Base-by-base conservation (phyloP, 331 rosid genomes). In the Prunus yedoensis region DNA sequence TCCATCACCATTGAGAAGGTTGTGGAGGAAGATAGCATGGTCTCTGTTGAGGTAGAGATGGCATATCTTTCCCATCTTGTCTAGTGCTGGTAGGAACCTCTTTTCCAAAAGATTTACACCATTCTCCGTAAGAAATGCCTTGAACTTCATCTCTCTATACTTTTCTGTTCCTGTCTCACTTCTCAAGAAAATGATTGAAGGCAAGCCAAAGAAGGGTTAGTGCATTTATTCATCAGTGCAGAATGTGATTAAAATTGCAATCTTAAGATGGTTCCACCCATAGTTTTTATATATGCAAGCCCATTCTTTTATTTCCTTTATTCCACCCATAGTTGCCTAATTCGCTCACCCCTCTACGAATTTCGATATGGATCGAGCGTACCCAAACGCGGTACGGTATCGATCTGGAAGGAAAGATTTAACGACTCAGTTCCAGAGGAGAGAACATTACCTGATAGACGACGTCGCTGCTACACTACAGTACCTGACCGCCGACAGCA, bases 1-100 rank as follows among this genome's bases (percentile, higher is more conserved):
- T 66, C 94, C 96, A 30, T 89, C 90, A n/a, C 90, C 91, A 60
- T 86, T 90, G 77, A 90, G 97, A 65, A 93, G 96, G 76, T 93
- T 90, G 81, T 93, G 96, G 80, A 93, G 90, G 88, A 93, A 90
- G 61, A 88, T 77, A 9, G 90, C 84, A 77, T 86, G 89, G 73
- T 91, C 94, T 49, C 78, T 82, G 3, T 96, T 90, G 63, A 93
- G 84, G 78, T 80, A 88, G 46, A 93, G 80, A 66, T 87, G 93
- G 80, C 93, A 93, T 16, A 71, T 62, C 78, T 89, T 90, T 0
- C 94, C 90, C 82, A 84, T 85, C 80, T 85, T 93, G 52, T 93
- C 96, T 7, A 93, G 83, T 4, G 96, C 89, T 15, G 91, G 96
- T 16, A 90, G 73, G 87, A 90, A 93, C 68, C 98, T 78, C 86